Evolutionary conservation across 2,329 filamentous ascomycete species (phyloP).

Genomic region (Tolypocladium tropicale): DNA sequence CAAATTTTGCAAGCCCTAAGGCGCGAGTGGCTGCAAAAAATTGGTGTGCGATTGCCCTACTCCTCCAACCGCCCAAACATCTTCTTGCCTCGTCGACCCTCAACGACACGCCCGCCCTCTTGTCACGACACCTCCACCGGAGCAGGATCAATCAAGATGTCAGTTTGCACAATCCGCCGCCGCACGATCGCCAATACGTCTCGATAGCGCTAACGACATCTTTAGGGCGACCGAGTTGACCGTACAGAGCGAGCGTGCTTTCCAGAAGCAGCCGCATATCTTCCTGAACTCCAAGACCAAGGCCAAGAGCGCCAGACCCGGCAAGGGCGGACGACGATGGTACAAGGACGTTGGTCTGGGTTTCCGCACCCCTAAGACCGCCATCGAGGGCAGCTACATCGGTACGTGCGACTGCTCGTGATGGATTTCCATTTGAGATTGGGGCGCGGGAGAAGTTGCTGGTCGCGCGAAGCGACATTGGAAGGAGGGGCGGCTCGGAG

Average conservation of each 20-base stretch:
- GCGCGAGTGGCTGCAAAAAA: conserved; percentile 20
- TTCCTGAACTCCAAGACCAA: conserved; percentile 97
- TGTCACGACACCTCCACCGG: conserved; percentile 25
- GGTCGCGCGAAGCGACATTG: neutral
- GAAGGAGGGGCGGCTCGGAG: neutral
- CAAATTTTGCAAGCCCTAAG: conserved; percentile 32
- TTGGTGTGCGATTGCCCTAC: conserved; percentile 26
- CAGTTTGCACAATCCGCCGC: conserved; percentile 16
- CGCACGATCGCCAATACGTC: conserved; percentile 7
- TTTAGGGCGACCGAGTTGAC: conserved; percentile 96
- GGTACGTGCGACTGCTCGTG: conserved; percentile 54
- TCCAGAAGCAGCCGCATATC: conserved; percentile 99
- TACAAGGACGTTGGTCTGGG: conserved; percentile 99
- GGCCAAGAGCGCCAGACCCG: conserved; percentile 72
- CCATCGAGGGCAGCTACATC: conserved; percentile 98
- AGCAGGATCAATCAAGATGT: conserved; percentile 35
- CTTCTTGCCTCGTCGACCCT: conserved; percentile 23
- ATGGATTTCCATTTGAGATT: neutral
- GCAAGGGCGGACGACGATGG: conserved; percentile 87
- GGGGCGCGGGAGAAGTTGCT: neutral
- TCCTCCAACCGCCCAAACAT: conserved; percentile 26
- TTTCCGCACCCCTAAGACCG: conserved; percentile 96
- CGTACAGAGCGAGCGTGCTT: conserved; percentile 99
- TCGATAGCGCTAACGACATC: conserved; percentile 19
- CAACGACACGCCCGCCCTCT: conserved; percentile 28